Base-by-base conservation (phyloP, 305 asterid species). In the Solanum hybrid region DNA sequence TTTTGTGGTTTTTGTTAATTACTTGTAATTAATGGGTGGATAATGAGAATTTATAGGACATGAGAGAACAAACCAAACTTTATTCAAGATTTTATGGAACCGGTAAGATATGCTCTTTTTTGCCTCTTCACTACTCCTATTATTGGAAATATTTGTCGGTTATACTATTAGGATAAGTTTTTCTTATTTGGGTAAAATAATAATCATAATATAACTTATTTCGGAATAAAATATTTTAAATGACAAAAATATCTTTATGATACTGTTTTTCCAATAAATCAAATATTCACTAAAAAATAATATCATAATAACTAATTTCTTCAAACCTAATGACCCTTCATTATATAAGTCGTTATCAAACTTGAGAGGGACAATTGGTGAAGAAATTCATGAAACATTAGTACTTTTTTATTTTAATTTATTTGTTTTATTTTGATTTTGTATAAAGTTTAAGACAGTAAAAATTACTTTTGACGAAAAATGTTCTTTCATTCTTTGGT, bases 1-100 rank as follows among this genome's bases (percentile, higher is more conserved):
- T 85, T 51, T 85, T 57, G 88, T 85, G 88, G 76, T 85, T 57
- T 69, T 85, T 57, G 22, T 33, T 57, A 85, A 85, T 51, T 51
- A 18, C 11, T 83, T 82, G 69, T 8, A 29, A 39, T 31, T 20
- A 85, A 85, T 57, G 88, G 42, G 88, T 51, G 76, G 76, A 33
- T 39, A 29, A 20, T 22, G 11, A 85, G 29, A 57, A 11, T 20
- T 85, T 61, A 51, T 84, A 51, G 22, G 75, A 31, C 31, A 81
- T 40, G 64, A 83, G 20, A 46, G 40, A 29, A 46, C 29, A 46
- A 46, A 28, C 24, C 18, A 2, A 57, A 83, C 75, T 51, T 85
- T 31, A 61, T 28, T 34, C 81, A 31, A 85, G 88, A 57, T 33
- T n/a, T 85, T 57, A 37, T 10, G 20, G 67, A 84, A 84, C 75